Base-by-base conservation (phyloP, 2,329 filamentous ascomycete species). In the Pseudogymnoascus sp. region DNA sequence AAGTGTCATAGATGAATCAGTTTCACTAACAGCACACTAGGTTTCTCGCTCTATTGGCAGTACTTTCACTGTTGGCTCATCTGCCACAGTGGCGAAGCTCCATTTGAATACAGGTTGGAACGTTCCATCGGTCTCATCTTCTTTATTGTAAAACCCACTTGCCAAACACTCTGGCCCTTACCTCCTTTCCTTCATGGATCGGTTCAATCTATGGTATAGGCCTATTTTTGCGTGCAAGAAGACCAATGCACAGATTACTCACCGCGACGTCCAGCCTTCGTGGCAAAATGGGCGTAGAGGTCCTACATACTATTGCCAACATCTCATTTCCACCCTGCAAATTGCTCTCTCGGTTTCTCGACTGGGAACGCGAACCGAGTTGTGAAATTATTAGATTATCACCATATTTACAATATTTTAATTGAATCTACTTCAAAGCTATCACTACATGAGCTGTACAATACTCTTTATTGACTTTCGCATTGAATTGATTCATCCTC, bases 201-300 rank as follows among this genome's bases (percentile, higher is more conserved):
- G 71, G 73, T 75, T 74, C 72, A 71, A 72, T 72, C 85, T 78
- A 80, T 91, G 87, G 87, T 86, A 79, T 82, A 81, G 86, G 85
- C 89, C 88, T 89, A 90, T 91, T 91, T 91, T 91, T 85, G 85
- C 85, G 84, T 82, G 83, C 79, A 91, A 89, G 88, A 83, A 92
- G 85, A 92, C 80, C 69, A 78, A 86, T 71, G 69, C 78, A 75
- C 81, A 81, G 76, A 76, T 78, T 86, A 90, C 87, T 90, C 88
- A 90, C 86, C 86, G 82, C 83, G 79, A 79, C 82, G 81, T 81
- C 79, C 79, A 77, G 75, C 75, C 72, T 73, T 76, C 72, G 68
- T 69, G 72, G 72, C 76, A 75, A 70, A 72, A 77, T 89, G 85
- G 84, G 79, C 82, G 81, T 79, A 77, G 83, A 80, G 87, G 86